Evolutionary conservation across 169 alveolate species (phyloP), one percentile per base, ranked within the genome.

Genomic region (Plasmodium gaboni): DNA sequence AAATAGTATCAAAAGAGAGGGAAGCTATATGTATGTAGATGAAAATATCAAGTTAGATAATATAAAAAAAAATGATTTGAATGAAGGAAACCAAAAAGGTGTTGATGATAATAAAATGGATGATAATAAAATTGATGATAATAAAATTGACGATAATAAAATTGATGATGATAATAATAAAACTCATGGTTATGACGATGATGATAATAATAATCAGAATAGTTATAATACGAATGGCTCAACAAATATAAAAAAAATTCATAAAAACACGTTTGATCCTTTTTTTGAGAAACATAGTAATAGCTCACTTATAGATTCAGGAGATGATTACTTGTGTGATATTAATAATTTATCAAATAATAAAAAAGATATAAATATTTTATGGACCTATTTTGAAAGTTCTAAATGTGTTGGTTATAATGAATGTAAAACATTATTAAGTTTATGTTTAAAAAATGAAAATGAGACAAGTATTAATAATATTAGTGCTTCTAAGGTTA

Each of bases 341-440:
- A 42, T 10, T 44, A 4, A 38, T 19, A 32, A 67, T 67, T 17
- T 60, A 15, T 10, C 50, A 3, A 53, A 28, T 12, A 24, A 28
- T 26, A 32, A 38, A 32, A 65, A 65, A 38, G 38, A 38, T 12
- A 13, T 26, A 24, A 8, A 26, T 32, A 12, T 26, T 5, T 17
- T 74, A 6, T 74, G 88, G 88, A 57, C n/a, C 53, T 22, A 61
- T 9, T 53, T 73, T 24, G 86, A 73, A 1, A 74, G 32, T 0
- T 65, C 63, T 1, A 53, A 78, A 65, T 78, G 61, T 17, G 89
- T 78, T 1, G 89, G 89, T 0, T 78, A 78, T 19, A 63, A 63
- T n/a, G 89, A 78, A 51, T 78, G 89, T 22, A 78, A 78, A 44
- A 78, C 68, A 15, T 78, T 78, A 28, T 59, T 78, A 65, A 78